A percentile compares a stretch with the other conserved stretches of the same genome.
phyloP scores from a whole-genome alignment of 164 flowering plant genomes.

The Magnolia officinalis region DNA sequence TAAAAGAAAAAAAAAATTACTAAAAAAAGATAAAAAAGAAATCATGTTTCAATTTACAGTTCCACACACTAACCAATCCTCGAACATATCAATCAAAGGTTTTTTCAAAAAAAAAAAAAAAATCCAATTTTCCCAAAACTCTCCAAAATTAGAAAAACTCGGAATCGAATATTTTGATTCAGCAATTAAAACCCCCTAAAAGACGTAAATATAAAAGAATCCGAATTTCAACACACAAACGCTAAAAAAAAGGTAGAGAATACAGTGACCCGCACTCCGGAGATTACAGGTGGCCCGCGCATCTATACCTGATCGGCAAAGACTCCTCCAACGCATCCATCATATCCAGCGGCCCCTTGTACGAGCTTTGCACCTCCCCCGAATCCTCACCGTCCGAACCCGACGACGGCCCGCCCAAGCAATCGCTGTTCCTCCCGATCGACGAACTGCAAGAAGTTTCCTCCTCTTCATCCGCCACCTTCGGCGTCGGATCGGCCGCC shows the following conservation, averaged over 20 bases:
- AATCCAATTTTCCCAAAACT: no score
- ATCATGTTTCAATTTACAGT: no score
- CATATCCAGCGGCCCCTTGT: constrained; percentile 56
- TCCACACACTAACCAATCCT: no score
- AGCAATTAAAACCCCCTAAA: not conserved
- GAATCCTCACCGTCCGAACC: constrained; percentile 25
- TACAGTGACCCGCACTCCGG: not conserved
- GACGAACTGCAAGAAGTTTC: constrained; percentile 43
- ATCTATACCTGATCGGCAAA: constrained; percentile 53
- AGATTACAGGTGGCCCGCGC: not conserved
- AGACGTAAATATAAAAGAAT: not conserved
- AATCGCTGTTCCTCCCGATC: constrained; percentile 57
- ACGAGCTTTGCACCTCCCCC: constrained; percentile 65
- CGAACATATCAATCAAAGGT: no score
- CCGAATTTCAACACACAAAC: not conserved
- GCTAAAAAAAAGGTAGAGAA: not conserved
- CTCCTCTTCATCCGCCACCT: not conserved
- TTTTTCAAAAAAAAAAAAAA: no score
- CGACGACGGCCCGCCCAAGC: constrained; percentile 17
- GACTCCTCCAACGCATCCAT: constrained; percentile 66
- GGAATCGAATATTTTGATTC: not conserved
- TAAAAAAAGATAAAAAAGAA: no score
- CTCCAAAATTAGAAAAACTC: not conserved
- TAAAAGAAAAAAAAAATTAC: no score
- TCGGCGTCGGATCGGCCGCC: not conserved